Conservation (phyloP, 257 asterid species). For the Nicotiana knightiana region DNA sequence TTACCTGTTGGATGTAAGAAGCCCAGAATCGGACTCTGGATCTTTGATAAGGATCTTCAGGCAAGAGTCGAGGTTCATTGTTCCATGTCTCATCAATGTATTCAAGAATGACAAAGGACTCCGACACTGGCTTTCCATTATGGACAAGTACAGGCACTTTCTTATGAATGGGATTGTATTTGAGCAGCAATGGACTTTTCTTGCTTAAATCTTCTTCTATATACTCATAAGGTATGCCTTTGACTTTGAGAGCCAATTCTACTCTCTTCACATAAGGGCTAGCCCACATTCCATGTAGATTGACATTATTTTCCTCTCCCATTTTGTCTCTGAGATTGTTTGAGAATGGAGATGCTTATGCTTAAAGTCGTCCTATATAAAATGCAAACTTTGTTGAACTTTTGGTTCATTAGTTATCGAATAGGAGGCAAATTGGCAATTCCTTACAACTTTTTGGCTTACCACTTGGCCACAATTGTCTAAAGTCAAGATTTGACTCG, state of each 20-base stretch:
- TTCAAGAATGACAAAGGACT: constrained; percentile 31
- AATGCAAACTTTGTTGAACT: neutral
- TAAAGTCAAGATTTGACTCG: neutral
- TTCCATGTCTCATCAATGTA: constrained; percentile 36
- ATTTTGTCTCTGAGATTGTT: neutral
- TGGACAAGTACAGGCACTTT: constrained; percentile 39
- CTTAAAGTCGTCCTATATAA: neutral
- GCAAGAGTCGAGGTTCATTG: constrained; percentile 22
- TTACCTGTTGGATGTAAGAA: constrained; percentile 29
- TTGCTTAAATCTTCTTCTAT: constrained; percentile 33
- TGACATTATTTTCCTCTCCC: constrained; percentile 30
- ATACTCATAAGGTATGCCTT: constrained; percentile 36
- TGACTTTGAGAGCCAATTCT: constrained; percentile 38
- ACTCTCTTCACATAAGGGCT: constrained; percentile 39
- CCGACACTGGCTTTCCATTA: constrained; percentile 27
- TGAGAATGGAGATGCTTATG: neutral
- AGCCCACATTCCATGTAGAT: constrained; percentile 30
- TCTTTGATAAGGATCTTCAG: constrained; percentile 29
- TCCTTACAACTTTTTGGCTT: neutral
- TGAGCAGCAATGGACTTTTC: constrained; percentile 24
- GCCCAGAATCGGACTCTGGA: constrained; percentile 35
- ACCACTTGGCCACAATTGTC: neutral
- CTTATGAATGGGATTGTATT: constrained; percentile 35
- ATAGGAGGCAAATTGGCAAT: too few species aligned
- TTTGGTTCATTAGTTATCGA: too few species aligned